phyloP scores from a whole-genome alignment of 2,329 filamentous ascomycete species.

The Catunica adiposa region DNA sequence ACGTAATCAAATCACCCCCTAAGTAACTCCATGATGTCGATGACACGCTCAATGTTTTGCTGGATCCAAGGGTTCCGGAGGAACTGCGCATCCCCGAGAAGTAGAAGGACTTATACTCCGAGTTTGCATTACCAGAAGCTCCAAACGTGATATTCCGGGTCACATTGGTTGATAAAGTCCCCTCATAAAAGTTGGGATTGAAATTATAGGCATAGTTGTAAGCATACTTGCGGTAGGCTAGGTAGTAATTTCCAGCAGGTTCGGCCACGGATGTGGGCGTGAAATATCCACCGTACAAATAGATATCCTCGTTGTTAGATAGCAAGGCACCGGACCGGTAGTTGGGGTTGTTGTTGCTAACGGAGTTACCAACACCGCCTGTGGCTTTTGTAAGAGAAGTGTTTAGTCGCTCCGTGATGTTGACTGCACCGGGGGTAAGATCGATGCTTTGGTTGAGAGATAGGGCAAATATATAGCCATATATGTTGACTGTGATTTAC shows the following conservation, averaged over 20 bases:
- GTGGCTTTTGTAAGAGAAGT: constrained; percentile 29
- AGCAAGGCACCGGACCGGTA: constrained; percentile 49
- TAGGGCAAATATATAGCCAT: constrained; percentile 38
- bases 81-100: constrained; percentile 45
- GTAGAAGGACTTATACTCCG: constrained; percentile 56
- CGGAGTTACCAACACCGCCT: constrained; percentile 30
- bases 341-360: constrained; percentile 37
- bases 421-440: not conserved
- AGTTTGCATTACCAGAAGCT: constrained; percentile 46
- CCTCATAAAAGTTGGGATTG: constrained; percentile 30
- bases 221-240: constrained; percentile 36
- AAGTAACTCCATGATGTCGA: constrained; percentile 18
- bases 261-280: constrained; percentile 21
- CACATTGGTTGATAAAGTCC: constrained; percentile 27
- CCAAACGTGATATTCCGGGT: constrained; percentile 50
- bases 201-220: constrained; percentile 30
- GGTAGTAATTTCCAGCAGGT: constrained; percentile 28
- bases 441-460: constrained; percentile 35
- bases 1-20: constrained; percentile 39
- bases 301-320: constrained; percentile 45
- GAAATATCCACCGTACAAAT: constrained; percentile 44
- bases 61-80: constrained; percentile 32
- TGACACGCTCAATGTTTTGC: constrained; percentile 17
- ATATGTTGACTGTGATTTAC: constrained; percentile 33
- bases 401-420: constrained; percentile 36